Base-by-base conservation (phyloP, 163 green algal genomes). In the Volvox carteri region DNA sequence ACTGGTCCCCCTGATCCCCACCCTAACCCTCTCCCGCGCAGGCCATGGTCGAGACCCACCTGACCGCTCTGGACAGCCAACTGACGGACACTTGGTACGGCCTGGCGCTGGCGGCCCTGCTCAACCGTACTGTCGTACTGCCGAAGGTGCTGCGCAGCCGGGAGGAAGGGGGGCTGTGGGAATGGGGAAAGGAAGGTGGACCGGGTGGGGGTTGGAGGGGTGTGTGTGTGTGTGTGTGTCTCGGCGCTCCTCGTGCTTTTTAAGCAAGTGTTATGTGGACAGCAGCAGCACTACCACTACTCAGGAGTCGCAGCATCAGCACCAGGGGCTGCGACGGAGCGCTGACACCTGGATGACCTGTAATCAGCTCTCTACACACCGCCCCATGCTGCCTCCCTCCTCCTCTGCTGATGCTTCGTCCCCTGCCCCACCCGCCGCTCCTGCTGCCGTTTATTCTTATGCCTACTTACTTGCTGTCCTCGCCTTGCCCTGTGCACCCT, bases 81-180 rank as follows among this genome's bases (percentile, higher is more conserved):
- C 58, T 91, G 58, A 86, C 25, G 6, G 73, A 88, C 80, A 42
- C 85, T 28, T 90, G 83, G 56, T 54, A 92, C 74, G 89, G 75
- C 14, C 37, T 92, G 11, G 89, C 89, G 58, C 62, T 92, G 52
- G 89, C 84, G 46, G 68, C 33, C 5, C 70, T 83, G 39, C 65
- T 92, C 2, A 74, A 90, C 39, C 28, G 89, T 1, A 90, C 65
- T 0, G 33, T 90, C n/a, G 79, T 90, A 18, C 21, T 92, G 89
- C 89, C 89, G 3, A 83, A 88, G 68, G 72, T 87, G 77, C 35
- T 42, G 18, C 44, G 30, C 11, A 11, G 65, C 8, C 44, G 30
- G 65, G 58, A 7, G 58, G 65, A 33, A 30, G 65, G 30, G 65
- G 33, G 68, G 56, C 9, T 23, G 56, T 23, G 62, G 62, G 16